A percentile compares a stretch with the other conserved stretches of the same genome.
These are phyloP conservation scores for Calvatia gigantea DNA, from an alignment of 768 basidiomycete species.

Conservation along the genomic window DNA sequence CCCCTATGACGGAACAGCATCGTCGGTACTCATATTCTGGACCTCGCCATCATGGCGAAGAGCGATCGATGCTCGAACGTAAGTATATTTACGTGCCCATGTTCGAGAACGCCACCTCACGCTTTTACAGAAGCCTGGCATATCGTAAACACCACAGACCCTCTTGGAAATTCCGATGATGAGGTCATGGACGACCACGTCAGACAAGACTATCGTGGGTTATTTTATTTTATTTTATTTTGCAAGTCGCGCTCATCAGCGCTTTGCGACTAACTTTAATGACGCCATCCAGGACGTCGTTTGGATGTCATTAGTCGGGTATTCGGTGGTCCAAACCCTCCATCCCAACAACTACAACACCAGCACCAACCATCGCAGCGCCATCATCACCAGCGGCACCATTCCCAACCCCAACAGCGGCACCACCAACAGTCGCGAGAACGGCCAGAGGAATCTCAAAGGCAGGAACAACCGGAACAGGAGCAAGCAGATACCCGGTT, in stretches of 20 bases:
- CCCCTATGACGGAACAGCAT: background rate
- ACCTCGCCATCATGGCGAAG: conserved; percentile 14
- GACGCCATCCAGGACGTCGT: conserved; percentile 39
- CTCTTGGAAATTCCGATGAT: conserved; percentile 70
- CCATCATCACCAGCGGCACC: background rate
- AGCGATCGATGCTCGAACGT: conserved; percentile 49
- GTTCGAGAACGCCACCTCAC: conserved; percentile 8
- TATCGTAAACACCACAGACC: conserved; percentile 56
- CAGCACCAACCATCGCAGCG: background rate
- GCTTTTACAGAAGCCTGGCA: conserved; percentile 67
- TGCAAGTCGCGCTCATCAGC: background rate
- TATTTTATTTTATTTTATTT: too few relatives aligned
- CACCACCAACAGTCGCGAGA: background rate
- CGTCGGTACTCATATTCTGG: conserved; percentile 8
- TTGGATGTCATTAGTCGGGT: conserved; percentile 50
- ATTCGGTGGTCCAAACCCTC: conserved; percentile 13
- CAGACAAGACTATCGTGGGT: conserved; percentile 65
- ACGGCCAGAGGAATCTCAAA: background rate
- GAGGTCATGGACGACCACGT: conserved; percentile 63
- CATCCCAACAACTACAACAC: conserved; percentile 2
- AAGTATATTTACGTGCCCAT: conserved; percentile 16
- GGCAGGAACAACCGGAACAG: conserved; percentile 1
- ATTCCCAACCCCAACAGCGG: conserved; percentile 3
- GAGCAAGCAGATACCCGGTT: background rate
- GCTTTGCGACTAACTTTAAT: conserved; percentile 2